Percentiles rank a stretch among this genome's conserved stretches.
phyloP scores from a whole-genome alignment of 345 rosid species.

The Erodium maritimum region DNA sequence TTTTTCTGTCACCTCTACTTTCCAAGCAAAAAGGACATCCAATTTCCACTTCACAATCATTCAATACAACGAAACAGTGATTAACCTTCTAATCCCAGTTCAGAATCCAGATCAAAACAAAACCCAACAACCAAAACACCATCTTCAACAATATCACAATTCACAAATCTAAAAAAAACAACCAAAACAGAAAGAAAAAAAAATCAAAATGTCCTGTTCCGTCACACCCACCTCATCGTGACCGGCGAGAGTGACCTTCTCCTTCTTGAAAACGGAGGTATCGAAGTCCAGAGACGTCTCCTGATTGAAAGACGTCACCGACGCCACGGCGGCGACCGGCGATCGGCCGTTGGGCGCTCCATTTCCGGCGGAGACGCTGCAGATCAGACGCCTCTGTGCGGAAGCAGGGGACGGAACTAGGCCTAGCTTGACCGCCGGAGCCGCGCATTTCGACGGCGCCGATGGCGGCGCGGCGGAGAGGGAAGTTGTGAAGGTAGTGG shows the following conservation, averaged over 20 bases:
- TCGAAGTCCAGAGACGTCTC: conserved; percentile 44
- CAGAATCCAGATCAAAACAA: too few relatives aligned
- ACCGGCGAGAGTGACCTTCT: conserved; percentile 66
- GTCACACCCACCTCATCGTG: conserved; percentile 46
- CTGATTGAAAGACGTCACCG: conserved; percentile 26
- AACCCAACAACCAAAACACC: too few relatives aligned
- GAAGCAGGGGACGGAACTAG: not conserved
- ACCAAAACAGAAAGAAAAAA: too few relatives aligned
- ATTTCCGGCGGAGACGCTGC: conserved; percentile 12
- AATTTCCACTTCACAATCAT: too few relatives aligned
- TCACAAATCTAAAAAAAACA: too few relatives aligned
- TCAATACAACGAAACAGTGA: too few relatives aligned
- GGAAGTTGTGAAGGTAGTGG: not conserved
- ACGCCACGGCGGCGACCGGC: conserved; percentile 33
- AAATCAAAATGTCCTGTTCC: not conserved
- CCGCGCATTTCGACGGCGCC: not conserved
- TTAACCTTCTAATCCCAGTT: too few relatives aligned
- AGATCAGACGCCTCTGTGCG: not conserved
- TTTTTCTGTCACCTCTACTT: too few relatives aligned
- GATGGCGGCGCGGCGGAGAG: not conserved
- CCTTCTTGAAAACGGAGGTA: conserved; percentile 71
- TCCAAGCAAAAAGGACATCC: too few relatives aligned
- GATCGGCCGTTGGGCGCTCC: conserved; percentile 3
- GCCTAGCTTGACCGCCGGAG: not conserved
- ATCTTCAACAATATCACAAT: too few relatives aligned